Evolutionary conservation across 257 asterid species (phyloP).

Genomic region (Nicotiana paniculata): DNA sequence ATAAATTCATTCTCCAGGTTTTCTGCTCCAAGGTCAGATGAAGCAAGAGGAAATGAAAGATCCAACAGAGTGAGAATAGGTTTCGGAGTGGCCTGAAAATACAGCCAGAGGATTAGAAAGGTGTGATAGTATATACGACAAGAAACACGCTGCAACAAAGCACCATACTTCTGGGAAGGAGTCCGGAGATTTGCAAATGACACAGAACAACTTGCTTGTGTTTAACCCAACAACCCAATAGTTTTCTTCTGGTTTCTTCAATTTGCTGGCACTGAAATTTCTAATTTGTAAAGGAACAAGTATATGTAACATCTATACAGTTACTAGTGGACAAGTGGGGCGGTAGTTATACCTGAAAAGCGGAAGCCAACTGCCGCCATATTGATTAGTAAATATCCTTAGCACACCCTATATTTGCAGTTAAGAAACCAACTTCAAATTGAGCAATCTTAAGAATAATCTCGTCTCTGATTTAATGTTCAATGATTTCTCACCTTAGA

Average conservation of each 20-base stretch:
- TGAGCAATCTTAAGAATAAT: neutral
- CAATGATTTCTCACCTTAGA: constrained; percentile 58
- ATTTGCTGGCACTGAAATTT: constrained; percentile 51
- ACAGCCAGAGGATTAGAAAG: constrained; percentile 9
- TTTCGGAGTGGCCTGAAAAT: constrained; percentile 73
- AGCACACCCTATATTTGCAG: constrained; percentile 62
- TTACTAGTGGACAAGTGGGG: neutral
- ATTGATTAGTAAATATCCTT: constrained; percentile 73
- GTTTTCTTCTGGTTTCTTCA: constrained; percentile 66
- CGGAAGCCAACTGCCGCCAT: constrained; percentile 91
- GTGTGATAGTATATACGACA: constrained; percentile 6
- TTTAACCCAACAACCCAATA: constrained; percentile 88
- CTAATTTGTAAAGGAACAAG: constrained; percentile 8
- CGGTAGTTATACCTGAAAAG: constrained; percentile 71
- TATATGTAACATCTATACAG: neutral
- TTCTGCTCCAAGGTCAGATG: constrained; percentile 96
- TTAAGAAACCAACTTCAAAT: neutral
- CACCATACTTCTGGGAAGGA: constrained; percentile 72
- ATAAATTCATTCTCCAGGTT: constrained; percentile 87
- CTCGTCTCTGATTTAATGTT: neutral
- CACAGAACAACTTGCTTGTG: constrained; percentile 69
- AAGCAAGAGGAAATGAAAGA: constrained; percentile 85
- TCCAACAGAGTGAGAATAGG: constrained; percentile 79
- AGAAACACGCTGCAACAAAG: constrained; percentile 10
- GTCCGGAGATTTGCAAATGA: constrained; percentile 86